Conservation (phyloP, 2,329 filamentous ascomycete species). For the Nannizziopsis arthrosporioides region DNA sequence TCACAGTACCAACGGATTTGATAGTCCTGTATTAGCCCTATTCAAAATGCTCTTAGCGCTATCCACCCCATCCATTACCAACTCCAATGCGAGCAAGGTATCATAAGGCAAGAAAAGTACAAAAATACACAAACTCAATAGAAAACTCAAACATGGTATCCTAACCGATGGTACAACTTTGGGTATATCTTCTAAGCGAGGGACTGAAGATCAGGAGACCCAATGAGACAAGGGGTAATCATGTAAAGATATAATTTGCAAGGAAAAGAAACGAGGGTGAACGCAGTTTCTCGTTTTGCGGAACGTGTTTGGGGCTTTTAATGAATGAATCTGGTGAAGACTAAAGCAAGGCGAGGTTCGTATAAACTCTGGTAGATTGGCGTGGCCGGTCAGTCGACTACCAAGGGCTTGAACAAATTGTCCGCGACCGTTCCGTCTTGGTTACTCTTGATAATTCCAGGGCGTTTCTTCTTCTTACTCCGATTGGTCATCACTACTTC, state of each 20-base stretch:
- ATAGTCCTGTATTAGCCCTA: background rate
- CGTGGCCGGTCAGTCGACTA: constrained; percentile 18
- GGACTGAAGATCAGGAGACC: no score
- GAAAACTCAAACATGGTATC: background rate
- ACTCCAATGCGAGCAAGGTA: constrained; percentile 1
- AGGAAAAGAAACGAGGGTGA: no score
- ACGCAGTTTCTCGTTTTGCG: no score
- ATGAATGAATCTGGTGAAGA: background rate
- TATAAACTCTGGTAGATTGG: background rate
- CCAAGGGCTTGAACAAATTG: constrained; percentile 33
- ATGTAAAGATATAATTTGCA: no score
- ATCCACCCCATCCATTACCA: constrained; percentile 1
- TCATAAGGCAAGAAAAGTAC: background rate
- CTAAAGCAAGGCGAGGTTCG: background rate
- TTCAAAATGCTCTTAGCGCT: background rate
- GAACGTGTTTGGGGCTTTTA: background rate
- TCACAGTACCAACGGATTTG: no score
- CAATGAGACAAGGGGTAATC: no score
- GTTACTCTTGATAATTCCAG: constrained; percentile 1
- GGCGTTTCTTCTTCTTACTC: constrained; percentile 21
- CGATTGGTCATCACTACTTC: constrained; percentile 34
- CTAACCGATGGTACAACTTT: no score
- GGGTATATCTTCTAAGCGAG: no score
- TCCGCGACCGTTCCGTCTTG: constrained; percentile 15
- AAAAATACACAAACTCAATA: background rate